Base-by-base conservation (phyloP, 805 yeast genomes). In the Myxozyma mucilagina region DNA sequence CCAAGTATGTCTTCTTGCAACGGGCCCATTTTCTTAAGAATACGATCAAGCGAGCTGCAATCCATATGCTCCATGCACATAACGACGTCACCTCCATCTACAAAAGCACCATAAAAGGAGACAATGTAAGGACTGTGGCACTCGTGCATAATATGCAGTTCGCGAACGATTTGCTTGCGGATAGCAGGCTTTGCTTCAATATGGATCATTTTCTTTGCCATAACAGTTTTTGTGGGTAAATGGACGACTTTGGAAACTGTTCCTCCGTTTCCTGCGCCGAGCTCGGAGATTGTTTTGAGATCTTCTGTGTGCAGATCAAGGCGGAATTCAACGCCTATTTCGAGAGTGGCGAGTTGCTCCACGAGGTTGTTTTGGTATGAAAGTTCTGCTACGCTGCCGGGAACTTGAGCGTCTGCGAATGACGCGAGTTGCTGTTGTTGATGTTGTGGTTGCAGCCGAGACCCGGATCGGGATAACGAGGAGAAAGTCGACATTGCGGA, bases 41-140 rank as follows among this genome's bases (percentile, higher is more conserved):
- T 86, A 63, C 89, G 85, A 72, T 94, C 98, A 41, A 93, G 78
- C 0, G 97, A 90, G 0, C 97, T 93, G 74, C 97, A 89, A 74
- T 93, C 96, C 84, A 93, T 89, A 74, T 89, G 92, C 74, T 93
- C 98, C 96, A 92, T 91, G 72, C 96, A 87, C 63, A 94, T 88
- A 13, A 90, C 87, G 16, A 94, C 92, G 63, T 90, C 89, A 69
- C 81, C 82, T 62, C 85, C 85, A 57, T 82, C 82, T 54, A 90
- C 81, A 70, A 87, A 89, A 0, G 97, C 96, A 7, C 98, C 98
- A 74, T 87, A 93, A 73, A 92, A 94, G 49, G 89, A 90, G 53
- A 93, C 88, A 49, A 94, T 92, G 69, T 83, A 89, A 3, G 90
- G 90, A 57, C 82, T 67, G 84, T 86, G 71, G 71, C 97, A 93